Conservation (phyloP, 306 rosid species). For the Luffa acutangula region DNA sequence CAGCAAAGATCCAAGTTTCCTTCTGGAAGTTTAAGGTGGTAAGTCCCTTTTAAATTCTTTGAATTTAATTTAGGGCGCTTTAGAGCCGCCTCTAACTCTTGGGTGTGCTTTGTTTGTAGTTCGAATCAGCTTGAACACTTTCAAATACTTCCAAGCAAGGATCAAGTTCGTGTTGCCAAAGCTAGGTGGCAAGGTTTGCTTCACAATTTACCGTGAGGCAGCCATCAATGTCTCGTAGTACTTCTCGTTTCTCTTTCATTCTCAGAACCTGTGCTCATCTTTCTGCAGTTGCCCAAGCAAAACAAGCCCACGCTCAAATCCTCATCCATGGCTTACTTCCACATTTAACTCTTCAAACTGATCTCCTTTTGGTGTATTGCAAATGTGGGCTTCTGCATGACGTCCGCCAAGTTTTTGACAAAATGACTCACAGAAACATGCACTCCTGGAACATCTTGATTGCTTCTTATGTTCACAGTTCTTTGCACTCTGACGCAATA, state of each 20-base stretch:
- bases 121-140: too few species aligned
- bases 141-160: too few species aligned
- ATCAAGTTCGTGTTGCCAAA: too few species aligned
- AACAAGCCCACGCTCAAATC: constrained; percentile 51
- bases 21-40: too few species aligned
- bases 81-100: too few species aligned
- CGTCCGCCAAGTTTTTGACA: constrained; percentile 49
- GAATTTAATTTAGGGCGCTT: too few species aligned
- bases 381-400: constrained; percentile 23
- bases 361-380: constrained; percentile 38
- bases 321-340: constrained; percentile 40
- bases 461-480: constrained; percentile 32
- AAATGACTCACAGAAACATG: constrained; percentile 46
- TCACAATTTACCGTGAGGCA: not conserved
- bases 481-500: constrained; percentile 23
- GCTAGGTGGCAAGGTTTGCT: not conserved
- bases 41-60: too few species aligned
- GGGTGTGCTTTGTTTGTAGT: too few species aligned
- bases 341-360: constrained; percentile 42
- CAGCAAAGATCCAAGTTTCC: too few species aligned
- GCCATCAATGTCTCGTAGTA: not conserved
- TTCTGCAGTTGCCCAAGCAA: constrained; percentile 26
- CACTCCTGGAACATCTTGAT: constrained; percentile 68
- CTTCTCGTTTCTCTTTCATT: constrained; percentile 28
- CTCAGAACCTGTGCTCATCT: constrained; percentile 27